Conservation (phyloP, 208 protist genomes). For the Leptomonas seymouri region DNA sequence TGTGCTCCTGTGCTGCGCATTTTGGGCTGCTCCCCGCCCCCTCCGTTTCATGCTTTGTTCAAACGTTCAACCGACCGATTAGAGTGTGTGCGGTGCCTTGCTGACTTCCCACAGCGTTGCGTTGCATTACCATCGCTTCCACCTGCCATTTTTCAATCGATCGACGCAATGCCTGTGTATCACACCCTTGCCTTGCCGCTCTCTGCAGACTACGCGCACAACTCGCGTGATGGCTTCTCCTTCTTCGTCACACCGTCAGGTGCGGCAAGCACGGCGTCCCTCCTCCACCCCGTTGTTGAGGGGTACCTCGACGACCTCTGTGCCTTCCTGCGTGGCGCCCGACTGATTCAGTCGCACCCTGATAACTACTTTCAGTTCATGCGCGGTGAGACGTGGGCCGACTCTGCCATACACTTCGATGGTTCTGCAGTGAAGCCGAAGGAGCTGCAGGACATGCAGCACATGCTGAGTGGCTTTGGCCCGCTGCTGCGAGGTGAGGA, state of each 20-base stretch:
- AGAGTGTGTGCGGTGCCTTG: too few relatives aligned
- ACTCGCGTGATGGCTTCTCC: conserved; percentile 36
- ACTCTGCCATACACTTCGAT: conserved; percentile 41
- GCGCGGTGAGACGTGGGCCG: conserved; percentile 30
- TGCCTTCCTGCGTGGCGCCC: conserved; percentile 52
- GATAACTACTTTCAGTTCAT: conserved; percentile 79
- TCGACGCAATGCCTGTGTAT: conserved; percentile 16
- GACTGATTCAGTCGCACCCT: conserved; percentile 81
- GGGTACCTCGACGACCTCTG: conserved; percentile 76
- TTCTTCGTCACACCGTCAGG: conserved; percentile 35
- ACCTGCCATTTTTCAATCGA: neutral
- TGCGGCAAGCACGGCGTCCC: neutral
- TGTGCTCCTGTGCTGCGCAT: too few relatives aligned
- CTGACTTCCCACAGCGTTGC: neutral
- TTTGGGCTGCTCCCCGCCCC: neutral
- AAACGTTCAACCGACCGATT: too few relatives aligned
- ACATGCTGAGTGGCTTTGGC: conserved; percentile 49
- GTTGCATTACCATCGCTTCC: neutral
- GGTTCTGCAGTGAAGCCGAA: conserved; percentile 37
- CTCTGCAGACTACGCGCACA: conserved; percentile 38
- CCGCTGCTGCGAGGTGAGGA: conserved; percentile 34
- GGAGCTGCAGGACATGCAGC: conserved; percentile 55
- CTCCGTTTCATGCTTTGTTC: too few relatives aligned
- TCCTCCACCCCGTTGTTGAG: conserved; percentile 18
- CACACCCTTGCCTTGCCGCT: conserved; percentile 74